phyloP scores from a whole-genome alignment of 352 stramenopile genomes.

The Lagenidium giganteum region DNA sequence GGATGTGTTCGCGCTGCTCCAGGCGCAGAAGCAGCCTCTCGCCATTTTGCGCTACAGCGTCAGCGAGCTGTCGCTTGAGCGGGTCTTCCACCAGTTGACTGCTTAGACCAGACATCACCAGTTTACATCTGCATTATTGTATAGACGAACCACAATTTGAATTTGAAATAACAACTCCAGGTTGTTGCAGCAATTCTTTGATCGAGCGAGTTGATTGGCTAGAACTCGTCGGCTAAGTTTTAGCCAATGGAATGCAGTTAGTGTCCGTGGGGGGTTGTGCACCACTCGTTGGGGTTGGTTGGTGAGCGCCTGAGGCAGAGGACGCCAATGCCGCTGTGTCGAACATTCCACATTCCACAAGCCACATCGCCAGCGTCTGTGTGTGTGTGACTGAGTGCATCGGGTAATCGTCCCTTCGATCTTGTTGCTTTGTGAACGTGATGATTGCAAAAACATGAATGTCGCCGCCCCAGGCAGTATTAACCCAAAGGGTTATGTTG shows the following conservation, averaged over 20 bases:
- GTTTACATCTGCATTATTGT: no score
- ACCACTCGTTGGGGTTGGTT: conserved; percentile 17
- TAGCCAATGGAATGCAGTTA: no score
- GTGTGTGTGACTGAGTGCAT: conserved; percentile 4
- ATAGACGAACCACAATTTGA: no score
- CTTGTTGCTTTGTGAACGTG: conserved; percentile 47
- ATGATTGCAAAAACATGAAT: conserved; percentile 86
- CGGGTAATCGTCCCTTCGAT: no score
- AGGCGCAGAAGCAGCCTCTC: conserved; percentile 66
- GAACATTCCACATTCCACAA: no score
- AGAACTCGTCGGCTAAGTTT: no score
- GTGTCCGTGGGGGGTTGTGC: no score
- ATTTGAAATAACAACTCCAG: no score
- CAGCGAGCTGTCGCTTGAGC: conserved; percentile 89
- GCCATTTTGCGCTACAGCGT: conserved; percentile 88
- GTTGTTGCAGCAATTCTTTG: no score
- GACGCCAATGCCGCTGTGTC: no score
- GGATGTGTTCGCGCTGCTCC: conserved; percentile 74
- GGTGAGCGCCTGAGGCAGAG: not conserved
- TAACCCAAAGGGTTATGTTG: conserved; percentile 66
- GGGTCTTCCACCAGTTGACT: conserved; percentile 93
- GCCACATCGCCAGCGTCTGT: not conserved
- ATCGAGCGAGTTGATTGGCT: no score
- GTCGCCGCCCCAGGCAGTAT: conserved; percentile 87
- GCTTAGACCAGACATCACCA: no score